Percentiles rank a stretch among this genome's conserved stretches.
phyloP scores from a whole-genome alignment of 176 grass and related monocot species.

The Oropetium thomaeum region DNA sequence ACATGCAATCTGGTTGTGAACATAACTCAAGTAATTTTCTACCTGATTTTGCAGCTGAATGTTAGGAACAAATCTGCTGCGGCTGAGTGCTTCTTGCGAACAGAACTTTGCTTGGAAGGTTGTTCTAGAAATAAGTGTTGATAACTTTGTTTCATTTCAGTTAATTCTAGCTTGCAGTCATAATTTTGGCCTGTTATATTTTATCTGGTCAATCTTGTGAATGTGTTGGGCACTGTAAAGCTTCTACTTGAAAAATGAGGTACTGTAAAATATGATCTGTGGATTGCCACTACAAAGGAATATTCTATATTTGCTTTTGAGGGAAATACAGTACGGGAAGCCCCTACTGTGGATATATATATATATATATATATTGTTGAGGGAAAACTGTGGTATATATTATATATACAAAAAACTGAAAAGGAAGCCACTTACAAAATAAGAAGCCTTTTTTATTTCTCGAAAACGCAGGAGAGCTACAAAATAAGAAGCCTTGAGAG shows the following conservation, averaged over 20 bases:
- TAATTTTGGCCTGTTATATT: slow-evolving; percentile 7
- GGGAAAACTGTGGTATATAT: too few species aligned
- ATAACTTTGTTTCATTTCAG: slow-evolving; percentile 15
- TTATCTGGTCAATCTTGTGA: slow-evolving; percentile 15
- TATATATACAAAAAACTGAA: too few species aligned
- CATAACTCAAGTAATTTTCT: not conserved
- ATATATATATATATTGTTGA: too few species aligned
- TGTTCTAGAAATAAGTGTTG: slow-evolving; percentile 1
- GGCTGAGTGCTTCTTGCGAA: slow-evolving; percentile 93
- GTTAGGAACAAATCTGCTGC: slow-evolving; percentile 91
- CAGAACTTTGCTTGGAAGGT: slow-evolving; percentile 94
- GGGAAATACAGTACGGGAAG: too few species aligned
- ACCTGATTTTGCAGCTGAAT: slow-evolving; percentile 75
- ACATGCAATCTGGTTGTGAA: not conserved
- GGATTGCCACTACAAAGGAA: slow-evolving; percentile 7
- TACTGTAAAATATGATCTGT: not conserved
- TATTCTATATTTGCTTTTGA: not conserved
- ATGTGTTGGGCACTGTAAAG: not conserved
- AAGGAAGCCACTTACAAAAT: too few species aligned
- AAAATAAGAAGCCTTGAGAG: too few species aligned
- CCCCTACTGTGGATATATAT: too few species aligned
- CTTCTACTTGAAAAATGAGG: not conserved
- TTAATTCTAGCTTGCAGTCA: slow-evolving; percentile 2
- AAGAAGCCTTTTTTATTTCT: too few species aligned
- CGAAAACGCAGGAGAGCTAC: too few species aligned